A percentile compares a stretch with the other conserved stretches of the same genome.
phyloP scores from a whole-genome alignment of 495 filamentous ascomycete species.

The Chaetomium fimeti region DNA sequence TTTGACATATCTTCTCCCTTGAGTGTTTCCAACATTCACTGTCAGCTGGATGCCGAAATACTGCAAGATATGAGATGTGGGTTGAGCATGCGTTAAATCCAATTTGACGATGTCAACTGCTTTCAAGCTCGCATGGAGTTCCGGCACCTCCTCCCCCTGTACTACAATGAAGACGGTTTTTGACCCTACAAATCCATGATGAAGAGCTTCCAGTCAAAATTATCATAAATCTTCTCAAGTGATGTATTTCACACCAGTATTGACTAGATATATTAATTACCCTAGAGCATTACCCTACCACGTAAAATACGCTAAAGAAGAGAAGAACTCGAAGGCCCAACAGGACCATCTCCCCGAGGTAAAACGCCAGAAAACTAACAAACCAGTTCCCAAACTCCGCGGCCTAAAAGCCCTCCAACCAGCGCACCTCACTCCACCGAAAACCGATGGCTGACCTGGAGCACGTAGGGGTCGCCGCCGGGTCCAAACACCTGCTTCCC shows the following conservation, averaged over 20 bases:
- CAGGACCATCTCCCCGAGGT: background rate
- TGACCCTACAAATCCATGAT: too few species aligned
- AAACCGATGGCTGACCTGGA: conserved; percentile 66
- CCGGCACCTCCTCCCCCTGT: too few species aligned
- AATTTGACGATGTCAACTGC: too few species aligned
- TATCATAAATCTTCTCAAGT: too few species aligned
- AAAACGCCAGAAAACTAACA: background rate
- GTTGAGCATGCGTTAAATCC: too few species aligned
- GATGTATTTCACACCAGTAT: too few species aligned
- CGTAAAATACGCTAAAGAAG: background rate
- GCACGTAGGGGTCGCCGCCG: conserved; percentile 59
- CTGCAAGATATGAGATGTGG: too few species aligned
- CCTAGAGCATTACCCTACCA: background rate
- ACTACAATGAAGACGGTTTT: too few species aligned
- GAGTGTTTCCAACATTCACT: background rate
- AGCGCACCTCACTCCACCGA: background rate
- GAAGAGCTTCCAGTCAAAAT: too few species aligned
- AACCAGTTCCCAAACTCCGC: background rate
- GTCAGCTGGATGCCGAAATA: background rate
- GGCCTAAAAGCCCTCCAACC: background rate
- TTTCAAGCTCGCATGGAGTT: too few species aligned
- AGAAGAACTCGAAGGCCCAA: background rate
- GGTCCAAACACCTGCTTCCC: conserved; percentile 63
- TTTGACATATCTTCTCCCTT: background rate
- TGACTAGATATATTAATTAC: too few species aligned